phyloP scores from a whole-genome alignment of 1,284 basidiomycete genomes.

The Moniliophthora roreri region DNA sequence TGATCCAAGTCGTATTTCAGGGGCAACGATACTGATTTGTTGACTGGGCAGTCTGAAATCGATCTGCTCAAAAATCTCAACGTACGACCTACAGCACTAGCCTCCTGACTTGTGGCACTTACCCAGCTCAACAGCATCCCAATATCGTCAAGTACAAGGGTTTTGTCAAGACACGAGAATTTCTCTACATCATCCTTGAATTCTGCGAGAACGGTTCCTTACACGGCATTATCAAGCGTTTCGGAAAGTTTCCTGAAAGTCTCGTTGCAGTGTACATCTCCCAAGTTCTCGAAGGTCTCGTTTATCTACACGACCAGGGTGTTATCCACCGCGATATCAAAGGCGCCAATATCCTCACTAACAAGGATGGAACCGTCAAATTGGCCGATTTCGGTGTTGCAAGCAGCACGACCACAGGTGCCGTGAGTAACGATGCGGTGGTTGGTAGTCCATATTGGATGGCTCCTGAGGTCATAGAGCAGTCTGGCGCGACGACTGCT shows the following conservation, averaged over 20 bases:
- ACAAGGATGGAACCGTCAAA: slow-evolving; percentile 96
- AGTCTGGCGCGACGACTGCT: slow-evolving; percentile 93
- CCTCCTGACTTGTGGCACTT: background rate
- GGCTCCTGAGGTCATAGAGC: slow-evolving; percentile 98
- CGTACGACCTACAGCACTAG: slow-evolving; percentile 41
- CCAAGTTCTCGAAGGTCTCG: slow-evolving; percentile 89
- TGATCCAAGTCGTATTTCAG: slow-evolving; percentile 18
- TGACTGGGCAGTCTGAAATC: slow-evolving; percentile 79
- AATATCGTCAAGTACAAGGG: slow-evolving; percentile 99
- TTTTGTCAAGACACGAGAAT: slow-evolving; percentile 93
- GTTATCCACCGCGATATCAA: slow-evolving; percentile 99
- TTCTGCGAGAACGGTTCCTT: slow-evolving; percentile 98
- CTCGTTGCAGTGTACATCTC: slow-evolving; percentile 93
- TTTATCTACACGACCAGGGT: slow-evolving; percentile 96
- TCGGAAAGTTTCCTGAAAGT: slow-evolving; percentile 97
- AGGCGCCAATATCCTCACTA: slow-evolving; percentile 96
- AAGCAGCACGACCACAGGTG: slow-evolving; percentile 68
- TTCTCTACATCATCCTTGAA: slow-evolving; percentile 96
- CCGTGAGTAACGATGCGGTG: slow-evolving; percentile 81
- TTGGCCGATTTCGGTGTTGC: slow-evolving; percentile 94
- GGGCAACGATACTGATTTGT: slow-evolving; percentile 3
- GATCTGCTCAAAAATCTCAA: slow-evolving; percentile 97
- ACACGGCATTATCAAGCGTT: slow-evolving; percentile 93
- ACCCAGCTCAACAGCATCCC: slow-evolving; percentile 53
- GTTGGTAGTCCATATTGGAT: slow-evolving; percentile 99